Evolutionary conservation across 2,329 filamentous ascomycete genomes (phyloP), one percentile per base, ranked within the genome.

Genomic region (Ceratocystis papillata): DNA sequence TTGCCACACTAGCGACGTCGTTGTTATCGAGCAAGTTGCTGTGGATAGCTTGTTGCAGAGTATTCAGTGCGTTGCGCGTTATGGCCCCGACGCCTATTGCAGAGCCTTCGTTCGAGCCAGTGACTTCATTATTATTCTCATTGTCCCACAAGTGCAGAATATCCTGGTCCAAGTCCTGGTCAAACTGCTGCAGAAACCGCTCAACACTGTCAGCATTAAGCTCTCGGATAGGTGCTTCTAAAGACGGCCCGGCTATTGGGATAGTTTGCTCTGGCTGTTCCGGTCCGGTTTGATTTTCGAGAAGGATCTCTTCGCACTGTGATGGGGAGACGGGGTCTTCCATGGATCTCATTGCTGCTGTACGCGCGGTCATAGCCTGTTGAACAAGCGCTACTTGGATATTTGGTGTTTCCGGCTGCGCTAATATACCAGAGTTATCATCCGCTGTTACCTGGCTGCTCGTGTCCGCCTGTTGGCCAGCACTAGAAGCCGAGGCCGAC

Each of bases 81-180:
- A 67, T 48, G 17, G 63, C 59, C 44, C 63, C 60, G 5, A 67
- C 63, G 17, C 59, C 63, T 4, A 45, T 79, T 6, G 73, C 76
- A 2, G 77, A 77, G n/a, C 76, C 77, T 22, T 82, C 79, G 1
- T 79, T 79, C 22, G 45, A 33, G 20, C 12, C 41, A 33, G 44
- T 46, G 30, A 5, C 30, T n/a, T 59, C 55, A 20, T 59, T n/a
- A 2, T 37, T n/a, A 20, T 76, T 75, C 1, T 78, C 77, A 5
- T 77, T 77, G 12, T 76, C 79, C 81, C 83, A 86, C 62, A 87
- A 79, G 37, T 80, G 79, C 37, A 86, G 71, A 67, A 86, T 80
- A 65, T 84, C 83, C 7, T 79, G 78, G 20, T 81, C 79, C 0
- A 80, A 80, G 17, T 83, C 80, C 7, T 76, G 76, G 10, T 78